Percentiles rank a stretch among this genome's conserved stretches.
These are phyloP conservation scores for Ustilaginoidea virens DNA, from an alignment of 2,329 filamentous ascomycete genomes.

Conservation along the genomic window DNA sequence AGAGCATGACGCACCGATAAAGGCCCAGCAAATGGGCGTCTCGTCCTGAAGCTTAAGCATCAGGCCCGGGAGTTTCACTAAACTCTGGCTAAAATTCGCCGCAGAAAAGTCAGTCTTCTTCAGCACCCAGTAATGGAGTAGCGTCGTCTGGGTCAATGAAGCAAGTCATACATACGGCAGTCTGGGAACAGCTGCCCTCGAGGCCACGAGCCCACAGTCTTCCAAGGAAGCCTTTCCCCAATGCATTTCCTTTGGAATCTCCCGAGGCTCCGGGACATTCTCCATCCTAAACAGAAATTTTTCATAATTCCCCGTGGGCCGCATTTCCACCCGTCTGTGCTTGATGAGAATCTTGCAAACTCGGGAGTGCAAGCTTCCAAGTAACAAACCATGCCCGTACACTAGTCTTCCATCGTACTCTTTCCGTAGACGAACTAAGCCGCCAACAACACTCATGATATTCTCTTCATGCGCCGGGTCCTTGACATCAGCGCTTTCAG, in stretches of 20 bases:
- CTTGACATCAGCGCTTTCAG: constrained; percentile 6
- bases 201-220: constrained; percentile 40
- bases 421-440: constrained; percentile 13
- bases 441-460: constrained; percentile 15
- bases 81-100: constrained; percentile 24
- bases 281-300: constrained; percentile 43
- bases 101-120: no score
- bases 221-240: constrained; percentile 38
- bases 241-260: constrained; percentile 27
- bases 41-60: constrained; percentile 29
- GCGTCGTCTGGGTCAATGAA: no score
- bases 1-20: constrained; percentile 26
- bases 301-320: constrained; percentile 21
- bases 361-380: constrained; percentile 18
- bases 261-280: constrained; percentile 21
- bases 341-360: constrained; percentile 12
- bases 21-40: constrained; percentile 47
- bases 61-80: constrained; percentile 29
- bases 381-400: constrained; percentile 17
- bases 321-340: constrained; percentile 12
- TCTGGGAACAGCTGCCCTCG: constrained; percentile 39
- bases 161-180: constrained; percentile 27
- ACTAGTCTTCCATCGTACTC: constrained; percentile 7
- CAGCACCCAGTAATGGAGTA: not conserved
- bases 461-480: constrained; percentile 16